These are phyloP conservation scores for Mercurialis annua DNA, from an alignment of 345 rosid genomes.

Conservation along the genomic window DNA sequence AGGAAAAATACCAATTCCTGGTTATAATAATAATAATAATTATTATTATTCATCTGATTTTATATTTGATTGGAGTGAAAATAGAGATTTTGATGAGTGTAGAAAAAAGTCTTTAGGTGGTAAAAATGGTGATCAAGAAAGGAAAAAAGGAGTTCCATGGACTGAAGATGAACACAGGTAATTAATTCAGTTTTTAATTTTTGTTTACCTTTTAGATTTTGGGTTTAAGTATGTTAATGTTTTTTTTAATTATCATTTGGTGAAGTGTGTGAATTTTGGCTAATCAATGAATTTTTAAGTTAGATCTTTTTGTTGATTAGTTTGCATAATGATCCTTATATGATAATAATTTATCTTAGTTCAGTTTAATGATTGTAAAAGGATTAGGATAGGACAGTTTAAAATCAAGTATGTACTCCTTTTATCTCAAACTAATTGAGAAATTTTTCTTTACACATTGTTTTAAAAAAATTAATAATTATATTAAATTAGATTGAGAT, in stretches of 20 bases:
- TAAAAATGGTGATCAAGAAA: constrained; percentile 60
- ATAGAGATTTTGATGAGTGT: constrained; percentile 33
- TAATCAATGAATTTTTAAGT: no score
- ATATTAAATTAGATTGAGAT: no score
- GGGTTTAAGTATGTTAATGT: background rate
- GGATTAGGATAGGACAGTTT: no score
- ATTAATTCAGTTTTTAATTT: constrained; percentile 1
- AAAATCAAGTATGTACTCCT: no score
- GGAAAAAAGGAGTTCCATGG: constrained; percentile 97
- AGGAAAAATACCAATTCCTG: constrained; percentile 69
- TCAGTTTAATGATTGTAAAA: no score
- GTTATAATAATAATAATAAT: no score
- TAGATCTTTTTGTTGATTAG: no score
- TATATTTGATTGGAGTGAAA: constrained; percentile 29
- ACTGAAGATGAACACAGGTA: constrained; percentile 98
- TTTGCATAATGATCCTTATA: no score
- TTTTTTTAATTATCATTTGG: background rate
- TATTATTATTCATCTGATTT: constrained; percentile 39
- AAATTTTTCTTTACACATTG: no score
- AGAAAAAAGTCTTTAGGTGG: constrained; percentile 50
- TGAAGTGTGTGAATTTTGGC: background rate
- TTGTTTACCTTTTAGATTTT: background rate
- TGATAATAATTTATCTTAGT: no score
- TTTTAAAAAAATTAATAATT: no score
- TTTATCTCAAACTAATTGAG: no score